Conservation (phyloP, 768 basidiomycete genomes). For the Suillus bovinus region DNA sequence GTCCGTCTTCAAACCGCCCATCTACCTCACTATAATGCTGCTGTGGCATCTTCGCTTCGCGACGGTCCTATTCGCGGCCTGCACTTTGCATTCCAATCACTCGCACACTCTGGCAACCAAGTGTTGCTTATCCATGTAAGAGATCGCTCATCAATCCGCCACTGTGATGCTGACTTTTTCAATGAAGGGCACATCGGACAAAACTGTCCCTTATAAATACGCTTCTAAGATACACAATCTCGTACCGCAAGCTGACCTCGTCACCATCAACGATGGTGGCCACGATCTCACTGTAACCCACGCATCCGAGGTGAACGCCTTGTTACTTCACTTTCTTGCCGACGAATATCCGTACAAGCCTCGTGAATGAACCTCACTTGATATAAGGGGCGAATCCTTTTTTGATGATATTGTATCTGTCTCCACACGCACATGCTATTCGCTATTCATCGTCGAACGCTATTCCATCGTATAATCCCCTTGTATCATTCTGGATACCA, state of each 20-base stretch:
- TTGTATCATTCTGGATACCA: background rate
- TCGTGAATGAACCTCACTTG: too few relatives aligned
- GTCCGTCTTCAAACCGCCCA: conserved; percentile 79
- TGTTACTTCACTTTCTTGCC: conserved; percentile 28
- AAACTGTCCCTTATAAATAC: conserved; percentile 34
- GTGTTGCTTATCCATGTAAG: conserved; percentile 69
- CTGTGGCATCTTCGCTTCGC: conserved; percentile 73
- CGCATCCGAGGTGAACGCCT: conserved; percentile 29
- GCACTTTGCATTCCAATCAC: conserved; percentile 49
- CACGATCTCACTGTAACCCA: conserved; percentile 36
- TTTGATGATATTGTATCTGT: background rate
- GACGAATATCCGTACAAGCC: conserved; percentile 1
- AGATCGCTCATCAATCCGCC: background rate
- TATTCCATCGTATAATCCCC: too few relatives aligned
- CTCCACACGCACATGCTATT: background rate
- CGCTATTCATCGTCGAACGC: background rate
- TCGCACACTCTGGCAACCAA: conserved; percentile 46
- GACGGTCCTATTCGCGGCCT: conserved; percentile 73
- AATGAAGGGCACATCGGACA: conserved; percentile 33
- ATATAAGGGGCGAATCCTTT: background rate
- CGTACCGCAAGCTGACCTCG: conserved; percentile 29
- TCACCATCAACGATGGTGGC: conserved; percentile 30
- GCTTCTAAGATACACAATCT: conserved; percentile 31
- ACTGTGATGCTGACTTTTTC: background rate
- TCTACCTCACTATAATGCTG: conserved; percentile 71